These are phyloP conservation scores for Yarrowia alimentaria DNA, from an alignment of 805 yeast genomes.

Conservation along the genomic window DNA sequence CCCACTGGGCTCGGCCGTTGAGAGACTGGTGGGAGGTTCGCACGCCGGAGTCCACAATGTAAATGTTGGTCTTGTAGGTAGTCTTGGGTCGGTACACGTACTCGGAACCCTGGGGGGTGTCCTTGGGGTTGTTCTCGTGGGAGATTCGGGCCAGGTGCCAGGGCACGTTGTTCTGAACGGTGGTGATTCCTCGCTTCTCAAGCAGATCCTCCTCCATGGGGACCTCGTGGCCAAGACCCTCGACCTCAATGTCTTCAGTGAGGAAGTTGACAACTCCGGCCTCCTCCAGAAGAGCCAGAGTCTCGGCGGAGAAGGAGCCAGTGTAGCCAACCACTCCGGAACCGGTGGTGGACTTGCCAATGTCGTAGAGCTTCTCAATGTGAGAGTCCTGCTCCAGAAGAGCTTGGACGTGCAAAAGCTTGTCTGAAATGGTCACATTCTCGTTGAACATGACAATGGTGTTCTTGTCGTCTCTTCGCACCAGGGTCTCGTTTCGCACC, in stretches of 20 bases:
- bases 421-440: background rate
- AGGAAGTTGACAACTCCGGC: background rate
- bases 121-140: constrained; percentile 1
- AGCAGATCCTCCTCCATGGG: background rate
- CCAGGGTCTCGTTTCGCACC: background rate
- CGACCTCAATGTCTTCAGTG: background rate
- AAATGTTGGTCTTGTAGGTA: constrained; percentile 45
- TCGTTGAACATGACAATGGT: background rate
- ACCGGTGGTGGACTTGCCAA: background rate
- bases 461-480: background rate
- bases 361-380: constrained; percentile 4
- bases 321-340: background rate
- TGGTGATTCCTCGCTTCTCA: background rate
- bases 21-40: constrained; percentile 41
- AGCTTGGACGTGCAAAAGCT: background rate
- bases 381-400: background rate
- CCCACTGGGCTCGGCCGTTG: constrained; percentile 39
- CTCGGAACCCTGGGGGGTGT: background rate
- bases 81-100: background rate
- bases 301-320: background rate
- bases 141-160: constrained; percentile 3
- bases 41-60: constrained; percentile 79
- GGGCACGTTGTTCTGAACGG: background rate
- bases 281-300: background rate
- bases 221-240: too few relatives aligned